A percentile compares a stretch with the other conserved stretches of the same genome.
phyloP scores from a whole-genome alignment of 352 stramenopile genomes.

The Pythium rhizo-oryzae region DNA sequence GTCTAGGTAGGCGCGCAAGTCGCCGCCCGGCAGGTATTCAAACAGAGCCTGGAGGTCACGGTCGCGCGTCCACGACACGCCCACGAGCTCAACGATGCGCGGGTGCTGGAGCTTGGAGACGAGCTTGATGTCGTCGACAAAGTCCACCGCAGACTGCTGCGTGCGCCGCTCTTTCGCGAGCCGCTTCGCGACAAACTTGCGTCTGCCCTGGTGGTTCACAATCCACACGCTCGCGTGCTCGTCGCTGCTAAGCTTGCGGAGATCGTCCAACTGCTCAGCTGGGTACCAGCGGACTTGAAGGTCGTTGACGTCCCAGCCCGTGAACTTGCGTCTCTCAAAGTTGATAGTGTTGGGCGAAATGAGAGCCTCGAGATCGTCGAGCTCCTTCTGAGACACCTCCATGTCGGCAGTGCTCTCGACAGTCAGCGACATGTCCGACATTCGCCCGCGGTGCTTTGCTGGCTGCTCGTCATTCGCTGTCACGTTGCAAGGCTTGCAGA shows the following conservation, averaged over 20 bases:
- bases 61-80: slow-evolving; percentile 25
- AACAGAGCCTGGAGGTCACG: slow-evolving; percentile 26
- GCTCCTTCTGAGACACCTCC: slow-evolving; percentile 20
- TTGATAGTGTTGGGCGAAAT: slow-evolving; percentile 14
- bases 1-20: slow-evolving; percentile 28
- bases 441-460: neutral
- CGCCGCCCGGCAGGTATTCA: slow-evolving; percentile 28
- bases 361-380: slow-evolving; percentile 27
- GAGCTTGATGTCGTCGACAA: slow-evolving; percentile 35
- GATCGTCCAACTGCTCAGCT: slow-evolving; percentile 2
- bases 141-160: slow-evolving; percentile 20
- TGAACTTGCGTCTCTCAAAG: slow-evolving; percentile 6
- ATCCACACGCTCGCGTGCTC: slow-evolving; percentile 19
- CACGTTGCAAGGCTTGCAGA: slow-evolving; percentile 23
- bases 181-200: slow-evolving; percentile 18
- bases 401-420: slow-evolving; percentile 11
- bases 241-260: slow-evolving; percentile 10
- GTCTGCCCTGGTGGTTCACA: slow-evolving; percentile 7
- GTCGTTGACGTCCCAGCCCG: slow-evolving; percentile 9
- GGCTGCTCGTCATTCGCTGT: neutral
- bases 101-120: slow-evolving; percentile 27
- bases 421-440: slow-evolving; percentile 12
- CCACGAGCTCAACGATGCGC: slow-evolving; percentile 30
- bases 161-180: slow-evolving; percentile 7
- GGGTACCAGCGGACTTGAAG: slow-evolving; percentile 18